phyloP scores from a whole-genome alignment of 2,329 filamentous ascomycete species.

The Ceratocystiopsis sp. region DNA sequence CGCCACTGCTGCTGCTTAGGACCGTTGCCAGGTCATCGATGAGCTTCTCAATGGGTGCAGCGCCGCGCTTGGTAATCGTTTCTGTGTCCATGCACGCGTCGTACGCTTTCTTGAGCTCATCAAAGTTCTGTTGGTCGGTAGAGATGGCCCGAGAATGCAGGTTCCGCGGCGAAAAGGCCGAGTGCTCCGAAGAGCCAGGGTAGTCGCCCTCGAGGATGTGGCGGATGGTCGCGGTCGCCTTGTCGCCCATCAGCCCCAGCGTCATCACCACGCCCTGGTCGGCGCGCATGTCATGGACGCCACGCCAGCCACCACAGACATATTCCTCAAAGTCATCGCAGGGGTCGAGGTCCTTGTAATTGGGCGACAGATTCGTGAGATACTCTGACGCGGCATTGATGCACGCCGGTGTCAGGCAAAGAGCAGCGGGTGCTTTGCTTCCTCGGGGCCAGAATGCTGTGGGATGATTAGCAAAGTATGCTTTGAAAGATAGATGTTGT shows the following conservation, averaged over 20 bases:
- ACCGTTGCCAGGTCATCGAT: conserved; percentile 32
- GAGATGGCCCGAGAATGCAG: conserved; percentile 20
- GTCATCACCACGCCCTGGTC: conserved; percentile 46
- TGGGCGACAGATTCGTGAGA: conserved; percentile 42
- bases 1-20: conserved; percentile 14
- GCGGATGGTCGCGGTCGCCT: conserved; percentile 38
- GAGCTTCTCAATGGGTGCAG: conserved; percentile 36
- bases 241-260: conserved; percentile 43
- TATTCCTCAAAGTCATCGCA: conserved; percentile 53
- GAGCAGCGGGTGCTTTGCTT: conserved; percentile 5
- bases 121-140: conserved; percentile 44
- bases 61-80: conserved; percentile 34
- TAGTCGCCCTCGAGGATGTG: conserved; percentile 46
- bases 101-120: conserved; percentile 47
- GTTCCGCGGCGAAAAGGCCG: conserved; percentile 27
- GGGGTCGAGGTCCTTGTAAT: conserved; percentile 44
- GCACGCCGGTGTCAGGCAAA: conserved; percentile 43
- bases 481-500: no score
- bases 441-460: neutral
- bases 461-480: neutral
- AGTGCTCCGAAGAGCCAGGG: conserved; percentile 21
- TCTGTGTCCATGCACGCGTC: conserved; percentile 48
- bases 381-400: conserved; percentile 46
- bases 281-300: conserved; percentile 44
- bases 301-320: conserved; percentile 50